Evolutionary conservation across 495 filamentous ascomycete genomes (phyloP).

Genomic region (Trichoderma asperelloides): DNA sequence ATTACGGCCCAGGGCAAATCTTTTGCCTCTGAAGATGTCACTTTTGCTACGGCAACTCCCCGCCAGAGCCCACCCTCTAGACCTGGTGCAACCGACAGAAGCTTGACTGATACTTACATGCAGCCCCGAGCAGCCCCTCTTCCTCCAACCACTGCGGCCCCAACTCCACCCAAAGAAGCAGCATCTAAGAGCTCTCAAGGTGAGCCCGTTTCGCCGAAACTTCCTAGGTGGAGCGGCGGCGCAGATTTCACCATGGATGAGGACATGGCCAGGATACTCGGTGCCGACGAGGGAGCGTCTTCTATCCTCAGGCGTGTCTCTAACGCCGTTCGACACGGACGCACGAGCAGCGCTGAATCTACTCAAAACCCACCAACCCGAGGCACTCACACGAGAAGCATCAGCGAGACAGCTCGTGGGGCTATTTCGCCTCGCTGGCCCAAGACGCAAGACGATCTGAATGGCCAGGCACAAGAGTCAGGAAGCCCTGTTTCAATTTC

Average conservation of each 20-base stretch:
- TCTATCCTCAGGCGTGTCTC: conserved; percentile 83
- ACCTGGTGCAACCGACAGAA: conserved; percentile 29
- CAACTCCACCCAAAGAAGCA: conserved; percentile 23
- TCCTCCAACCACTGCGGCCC: conserved; percentile 35
- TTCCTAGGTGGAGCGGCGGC: conserved; percentile 63
- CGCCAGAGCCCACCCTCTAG: conserved; percentile 15
- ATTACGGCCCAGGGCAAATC: conserved; percentile 15
- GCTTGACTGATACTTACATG: conserved; percentile 50
- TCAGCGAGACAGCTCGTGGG: conserved; percentile 48
- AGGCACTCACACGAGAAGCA: conserved; percentile 40
- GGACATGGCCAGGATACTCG: conserved; percentile 74
- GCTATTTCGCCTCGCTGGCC: conserved; percentile 55
- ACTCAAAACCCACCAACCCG: conserved; percentile 34
- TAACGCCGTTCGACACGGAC: conserved; percentile 86
- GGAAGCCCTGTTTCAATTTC: conserved; percentile 62
- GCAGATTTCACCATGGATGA: conserved; percentile 86
- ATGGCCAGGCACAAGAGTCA: conserved; percentile 48
- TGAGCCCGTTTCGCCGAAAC: conserved; percentile 59
- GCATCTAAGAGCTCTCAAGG: conserved; percentile 28
- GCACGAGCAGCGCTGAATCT: conserved; percentile 62
- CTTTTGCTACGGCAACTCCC: neutral
- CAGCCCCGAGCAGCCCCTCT: conserved; percentile 52
- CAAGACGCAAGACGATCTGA: conserved; percentile 58
- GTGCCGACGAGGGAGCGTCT: conserved; percentile 55
- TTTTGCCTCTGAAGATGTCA: conserved; percentile 11